Evolutionary conservation across 2,329 filamentous ascomycete species (phyloP), one percentile per base, ranked within the genome.

Genomic region (Drechmeria coniospora): DNA sequence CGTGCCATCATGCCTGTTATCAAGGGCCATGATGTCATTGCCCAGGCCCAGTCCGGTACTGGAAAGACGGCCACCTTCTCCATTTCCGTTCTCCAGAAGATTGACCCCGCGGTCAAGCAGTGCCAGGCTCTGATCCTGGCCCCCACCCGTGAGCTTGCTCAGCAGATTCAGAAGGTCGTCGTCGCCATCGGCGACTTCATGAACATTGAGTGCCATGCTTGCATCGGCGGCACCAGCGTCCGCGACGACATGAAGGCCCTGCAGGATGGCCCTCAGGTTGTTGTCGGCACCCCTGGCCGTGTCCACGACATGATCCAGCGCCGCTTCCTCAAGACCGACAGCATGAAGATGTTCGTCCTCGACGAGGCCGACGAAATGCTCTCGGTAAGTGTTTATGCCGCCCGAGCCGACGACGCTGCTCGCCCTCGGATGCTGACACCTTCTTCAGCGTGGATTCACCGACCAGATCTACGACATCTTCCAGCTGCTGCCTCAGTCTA

Each of bases 391-490:
- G 21, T 11, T 18, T 9, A 10, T 12, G 13, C 23, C 8, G 8
- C 4, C n/a, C n/a, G 18, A 8, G n/a, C 15, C 8, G 9, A 21
- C 9, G 15, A 20, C 23, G 12, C 19, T 31, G 21, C 56, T 63
- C 48, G 65, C 50, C 26, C 27, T 16, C n/a, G n/a, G n/a, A n/a
- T n/a, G n/a, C n/a, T n/a, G n/a, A n/a, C n/a, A n/a, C n/a, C 21
- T 23, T 21, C 29, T 48, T 15, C 40, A 82, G 72, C 87, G 87
- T 53, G 90, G 90, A 71, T 98, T 98, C 76, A 93, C 86, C 50
- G 90, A 98, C 70, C 90, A 98, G 69, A 98, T 98, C 67, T 98
- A 98, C 73, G 90, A 98, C 61, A 92, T 98, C 65, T 98, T 94
- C 78, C 87, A 93, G 65, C 81, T 94, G 36, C 79, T 98, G 30